Evolutionary conservation across 2,329 filamentous ascomycete species (phyloP), one percentile per base, ranked within the genome.

Genomic region (Exophiala oligosperma): DNA sequence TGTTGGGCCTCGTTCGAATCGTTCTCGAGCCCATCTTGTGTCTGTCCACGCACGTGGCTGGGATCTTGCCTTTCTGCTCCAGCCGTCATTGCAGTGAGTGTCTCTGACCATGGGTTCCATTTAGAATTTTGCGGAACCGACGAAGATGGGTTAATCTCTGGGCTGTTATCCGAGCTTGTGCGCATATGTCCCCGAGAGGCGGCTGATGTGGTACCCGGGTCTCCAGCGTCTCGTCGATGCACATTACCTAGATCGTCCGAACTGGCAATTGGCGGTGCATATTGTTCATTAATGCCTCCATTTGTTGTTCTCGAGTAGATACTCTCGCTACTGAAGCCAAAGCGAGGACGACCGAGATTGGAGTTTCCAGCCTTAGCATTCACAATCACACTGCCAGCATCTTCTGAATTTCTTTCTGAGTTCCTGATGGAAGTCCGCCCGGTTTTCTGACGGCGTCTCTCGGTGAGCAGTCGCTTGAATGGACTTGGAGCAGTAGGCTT

Each of bases 301-400:
- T 72, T 70, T 9, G 72, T 74, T 8, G 72, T 72, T 54, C 73
- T 70, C 14, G 76, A 78, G 66, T 78, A 78, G 7, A 77, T 57
- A 55, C 76, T 78, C 4, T 74, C 72, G 37, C 74, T 75, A 56
- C 64, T 56, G 61, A 65, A 21, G 49, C 60, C 54, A 49, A 53
- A 62, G 17, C 53, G 56, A 24, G 49, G 37, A n/a, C 54, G 49
- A 35, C 38, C 28, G 32, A 61, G 28, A 24, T 55, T 41, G 6
- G 47, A 26, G 56, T 47, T 40, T 14, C 37, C 57, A 12, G 50
- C 29, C 4, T 57, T 51, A 40, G 35, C 47, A 52, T 53, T 53
- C 52, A 52, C 29, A 24, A 57, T 32, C 12, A 56, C 50, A 37
- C 52, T 61, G 12, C 17, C 29, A 24, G 35, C 46, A 23, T 57